Percentiles rank a stretch among this genome's conserved stretches.
These are phyloP conservation scores for Corchorus olitorius DNA, from an alignment of 345 rosid species.

Conservation along the genomic window DNA sequence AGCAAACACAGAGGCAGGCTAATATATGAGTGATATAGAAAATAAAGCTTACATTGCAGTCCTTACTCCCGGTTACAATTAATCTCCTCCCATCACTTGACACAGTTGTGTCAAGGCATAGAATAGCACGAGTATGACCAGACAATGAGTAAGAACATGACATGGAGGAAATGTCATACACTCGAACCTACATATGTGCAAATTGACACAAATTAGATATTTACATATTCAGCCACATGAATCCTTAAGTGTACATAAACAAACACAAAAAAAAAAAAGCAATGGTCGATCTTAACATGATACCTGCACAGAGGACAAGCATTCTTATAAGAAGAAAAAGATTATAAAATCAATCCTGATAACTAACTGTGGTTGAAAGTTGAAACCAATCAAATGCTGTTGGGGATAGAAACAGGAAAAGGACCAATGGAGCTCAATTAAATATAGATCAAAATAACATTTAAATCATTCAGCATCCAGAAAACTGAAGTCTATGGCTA, in stretches of 20 bases:
- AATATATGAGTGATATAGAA: conserved; percentile 11
- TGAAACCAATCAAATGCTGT: background rate
- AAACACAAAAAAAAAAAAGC: no score
- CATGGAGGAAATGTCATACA: conserved; percentile 83
- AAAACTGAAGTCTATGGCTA: background rate
- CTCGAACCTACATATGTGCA: conserved; percentile 66
- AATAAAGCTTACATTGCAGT: conserved; percentile 66
- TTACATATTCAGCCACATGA: background rate
- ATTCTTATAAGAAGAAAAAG: background rate
- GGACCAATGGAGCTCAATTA: background rate
- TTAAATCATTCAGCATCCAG: background rate
- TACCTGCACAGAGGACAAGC: conserved; percentile 15
- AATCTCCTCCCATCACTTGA: conserved; percentile 64
- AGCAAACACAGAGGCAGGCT: background rate
- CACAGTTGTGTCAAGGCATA: conserved; percentile 78
- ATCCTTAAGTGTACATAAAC: background rate
- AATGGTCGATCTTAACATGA: no score
- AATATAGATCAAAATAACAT: conserved; percentile 1
- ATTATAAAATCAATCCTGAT: background rate
- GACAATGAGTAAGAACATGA: conserved; percentile 90
- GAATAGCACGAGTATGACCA: conserved; percentile 78
- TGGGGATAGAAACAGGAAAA: background rate
- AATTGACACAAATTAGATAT: conserved; percentile 19
- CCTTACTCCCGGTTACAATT: conserved; percentile 89
- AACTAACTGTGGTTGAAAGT: background rate